Percentiles rank a stretch among this genome's conserved stretches.
phyloP scores from a whole-genome alignment of 371 early-diverging fungal genomes.

The Conidiobolus incongruus region DNA sequence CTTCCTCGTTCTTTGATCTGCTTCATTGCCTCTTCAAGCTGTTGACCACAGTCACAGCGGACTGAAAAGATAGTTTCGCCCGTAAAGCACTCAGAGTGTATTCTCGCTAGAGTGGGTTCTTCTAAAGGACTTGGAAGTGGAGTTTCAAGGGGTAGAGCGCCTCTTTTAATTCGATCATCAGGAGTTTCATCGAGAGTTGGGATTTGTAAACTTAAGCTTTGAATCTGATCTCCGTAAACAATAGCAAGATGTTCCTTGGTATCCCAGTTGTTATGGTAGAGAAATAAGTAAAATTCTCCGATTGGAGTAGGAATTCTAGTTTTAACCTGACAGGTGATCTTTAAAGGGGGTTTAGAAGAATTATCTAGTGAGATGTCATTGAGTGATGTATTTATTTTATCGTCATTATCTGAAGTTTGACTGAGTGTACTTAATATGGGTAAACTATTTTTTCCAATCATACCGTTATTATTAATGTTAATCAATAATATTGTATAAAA shows the following conservation, averaged over 20 bases:
- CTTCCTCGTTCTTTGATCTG: constrained; percentile 55
- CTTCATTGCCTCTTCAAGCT: constrained; percentile 80
- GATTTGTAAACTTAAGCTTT: background rate
- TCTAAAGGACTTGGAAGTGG: constrained; percentile 1
- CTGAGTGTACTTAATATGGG: too few species aligned
- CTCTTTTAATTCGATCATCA: constrained; percentile 50
- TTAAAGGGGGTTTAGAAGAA: too few species aligned
- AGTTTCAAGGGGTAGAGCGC: constrained; percentile 26
- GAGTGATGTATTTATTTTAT: too few species aligned
- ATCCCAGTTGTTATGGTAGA: constrained; percentile 69
- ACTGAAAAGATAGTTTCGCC: constrained; percentile 83
- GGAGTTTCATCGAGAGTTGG: constrained; percentile 33
- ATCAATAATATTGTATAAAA: too few species aligned
- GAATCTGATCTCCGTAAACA: constrained; percentile 42
- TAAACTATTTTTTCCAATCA: too few species aligned
- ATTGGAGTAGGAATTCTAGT: constrained; percentile 71
- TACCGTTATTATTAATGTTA: too few species aligned
- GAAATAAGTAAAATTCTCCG: constrained; percentile 57
- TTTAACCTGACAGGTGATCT: constrained; percentile 60
- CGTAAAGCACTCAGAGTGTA: constrained; percentile 93
- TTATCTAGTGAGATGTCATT: too few species aligned
- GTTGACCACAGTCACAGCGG: constrained; percentile 92
- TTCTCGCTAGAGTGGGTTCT: constrained; percentile 49
- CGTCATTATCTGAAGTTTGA: too few species aligned
- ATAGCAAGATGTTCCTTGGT: constrained; percentile 80